Evolutionary conservation across 1,139 yeast species (phyloP).

Genomic region (Candida mesenterica): DNA sequence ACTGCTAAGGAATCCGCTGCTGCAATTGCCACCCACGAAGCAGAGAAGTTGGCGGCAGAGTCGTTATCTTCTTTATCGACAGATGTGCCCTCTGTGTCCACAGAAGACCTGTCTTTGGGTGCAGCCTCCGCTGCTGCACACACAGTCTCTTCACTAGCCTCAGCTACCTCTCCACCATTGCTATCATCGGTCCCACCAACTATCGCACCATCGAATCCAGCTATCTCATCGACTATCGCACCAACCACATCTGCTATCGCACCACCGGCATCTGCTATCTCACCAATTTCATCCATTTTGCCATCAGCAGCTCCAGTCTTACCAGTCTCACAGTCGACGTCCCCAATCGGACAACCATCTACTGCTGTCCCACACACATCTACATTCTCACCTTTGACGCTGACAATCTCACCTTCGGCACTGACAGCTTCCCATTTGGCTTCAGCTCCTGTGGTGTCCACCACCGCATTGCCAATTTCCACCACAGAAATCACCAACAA

Average conservation of each 20-base stretch:
- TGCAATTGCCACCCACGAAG: not conserved
- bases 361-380: too few species aligned
- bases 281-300: too few species aligned
- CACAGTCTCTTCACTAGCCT: not conserved
- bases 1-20: constrained; percentile 10
- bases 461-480: too few species aligned
- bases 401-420: not conserved
- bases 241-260: not conserved
- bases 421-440: too few species aligned
- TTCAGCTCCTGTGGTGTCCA: too few species aligned
- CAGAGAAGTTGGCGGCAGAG: not conserved
- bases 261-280: not conserved
- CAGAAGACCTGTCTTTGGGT: too few species aligned
- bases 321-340: not conserved
- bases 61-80: too few species aligned
- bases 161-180: not conserved
- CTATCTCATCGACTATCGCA: not conserved
- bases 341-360: not conserved
- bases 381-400: not conserved
- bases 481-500: too few species aligned
- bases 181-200: too few species aligned
- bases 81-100: too few species aligned
- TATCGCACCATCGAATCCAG: too few species aligned
- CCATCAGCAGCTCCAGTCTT: not conserved
- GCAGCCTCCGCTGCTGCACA: too few species aligned